These are phyloP conservation scores for Verbascum thapsus DNA, from an alignment of 257 asterid genomes.

Conservation along the genomic window DNA sequence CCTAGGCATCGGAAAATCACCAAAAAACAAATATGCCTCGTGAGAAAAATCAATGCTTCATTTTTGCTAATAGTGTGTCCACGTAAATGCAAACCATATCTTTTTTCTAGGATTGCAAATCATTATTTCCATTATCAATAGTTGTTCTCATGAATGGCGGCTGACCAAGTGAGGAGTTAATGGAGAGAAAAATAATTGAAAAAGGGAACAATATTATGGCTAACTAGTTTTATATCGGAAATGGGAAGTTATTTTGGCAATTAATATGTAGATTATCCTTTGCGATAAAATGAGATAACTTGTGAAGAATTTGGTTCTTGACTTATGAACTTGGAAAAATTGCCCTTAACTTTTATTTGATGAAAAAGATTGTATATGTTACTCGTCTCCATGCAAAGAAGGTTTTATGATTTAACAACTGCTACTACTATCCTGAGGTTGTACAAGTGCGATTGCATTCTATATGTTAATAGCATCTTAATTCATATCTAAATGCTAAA, in stretches of 20 bases:
- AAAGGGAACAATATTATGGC: background rate
- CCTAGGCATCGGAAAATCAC: too few relatives aligned
- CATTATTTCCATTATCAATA: background rate
- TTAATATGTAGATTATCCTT: background rate
- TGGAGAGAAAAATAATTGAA: background rate
- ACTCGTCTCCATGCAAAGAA: background rate
- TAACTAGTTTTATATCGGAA: background rate
- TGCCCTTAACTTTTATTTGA: background rate
- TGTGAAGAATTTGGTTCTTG: background rate
- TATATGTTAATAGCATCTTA: background rate
- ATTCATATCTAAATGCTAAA: background rate
- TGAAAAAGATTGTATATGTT: background rate
- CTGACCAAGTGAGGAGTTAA: constrained; percentile 7
- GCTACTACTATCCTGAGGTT: background rate
- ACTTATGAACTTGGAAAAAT: background rate
- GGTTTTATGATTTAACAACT: too few relatives aligned
- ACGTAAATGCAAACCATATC: background rate
- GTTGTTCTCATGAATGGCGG: background rate
- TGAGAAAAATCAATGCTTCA: background rate
- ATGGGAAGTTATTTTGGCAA: background rate
- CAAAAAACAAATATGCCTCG: background rate
- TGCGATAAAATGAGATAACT: background rate
- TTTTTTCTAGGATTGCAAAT: too few relatives aligned
- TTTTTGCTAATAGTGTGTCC: constrained; percentile 2
- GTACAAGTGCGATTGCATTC: background rate